Evolutionary conservation across 2,329 filamentous ascomycete species (phyloP), one percentile per base, ranked within the genome.

Genomic region (Amphichorda felina): DNA sequence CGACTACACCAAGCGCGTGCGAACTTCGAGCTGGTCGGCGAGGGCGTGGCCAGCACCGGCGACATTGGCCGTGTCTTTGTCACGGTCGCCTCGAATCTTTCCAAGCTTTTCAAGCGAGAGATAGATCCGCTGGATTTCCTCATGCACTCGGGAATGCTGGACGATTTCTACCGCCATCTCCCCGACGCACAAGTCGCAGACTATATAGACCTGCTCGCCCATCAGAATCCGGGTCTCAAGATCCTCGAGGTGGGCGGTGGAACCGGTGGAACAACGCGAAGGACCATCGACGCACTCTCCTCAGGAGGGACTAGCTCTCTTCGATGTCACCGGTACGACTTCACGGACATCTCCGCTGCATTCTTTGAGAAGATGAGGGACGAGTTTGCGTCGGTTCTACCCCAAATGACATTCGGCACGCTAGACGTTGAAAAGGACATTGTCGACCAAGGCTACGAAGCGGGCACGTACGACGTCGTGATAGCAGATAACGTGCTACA

Each of bases 341-440:
- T 42, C 29, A 50, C 49, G 1, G 49, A 52, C 35, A 40, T 50
- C 27, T 46, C 44, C 11, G n/a, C 33, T 2, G 39, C 38, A 5
- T 48, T 48, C 37, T 44, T 51, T 15, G 38, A 42, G 36, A 44
- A 37, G 1, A 39, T 40, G 5, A 17, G 21, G 19, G 38, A 48
- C 13, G 39, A 29, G 4, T 54, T 56, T 37, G 29, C 40, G 27
- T 34, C 35, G 1, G 41, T 45, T 28, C 4, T 14, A 8, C 37
- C 36, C 9, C 36, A 31, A 5, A 54, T 60, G 41, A 44, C 27
- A 8, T 61, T 50, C 44, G 50, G 48, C 29, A 45, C 44, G 2
- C 43, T 59, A 4, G 49, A 62, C 26, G 45, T 55, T 8, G 46
- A 57, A 38, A 40, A 41, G 8, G 41, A 46, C n/a, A 41, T 44